Base-by-base conservation (phyloP, 1,139 yeast genomes). In the Saccharomycopsis hybrid region DNA sequence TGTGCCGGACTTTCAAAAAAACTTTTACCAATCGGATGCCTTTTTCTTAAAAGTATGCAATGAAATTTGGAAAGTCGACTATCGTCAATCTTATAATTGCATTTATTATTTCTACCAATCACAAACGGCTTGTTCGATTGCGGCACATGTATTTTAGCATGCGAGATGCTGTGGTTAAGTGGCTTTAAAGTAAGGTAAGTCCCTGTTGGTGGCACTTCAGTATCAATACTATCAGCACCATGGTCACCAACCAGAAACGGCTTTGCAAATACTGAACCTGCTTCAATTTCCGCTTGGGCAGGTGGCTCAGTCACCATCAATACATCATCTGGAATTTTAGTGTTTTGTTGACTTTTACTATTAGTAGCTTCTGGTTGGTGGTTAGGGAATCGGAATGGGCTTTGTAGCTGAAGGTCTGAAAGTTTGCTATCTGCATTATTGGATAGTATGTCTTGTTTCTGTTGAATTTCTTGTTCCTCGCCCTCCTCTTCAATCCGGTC, bases 51-150 rank as follows among this genome's bases (percentile, higher is more conserved):
- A 13, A 92, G 68, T 39, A 82, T 70, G 62, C 97, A 89, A 63
- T 92, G 97, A 2, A 83, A 73, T 56, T 88, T 85, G 2, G 97
- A 89, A 59, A 90, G 75, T 47, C 96, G 69, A 57, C 77, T 84
- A 59, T 89, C 96, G 40, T 75, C 70, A 13, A 88, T 76, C 44
- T 68, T 70, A 27, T 74, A 71, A 58, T 82, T 80, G 54, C 85
- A 79, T 1, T 77, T 72, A 46, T 77, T 81, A 9, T 76, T 73
- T 44, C 94, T 65, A 0, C 94, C 94, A 49, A 85, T 73, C 43
- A 80, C 70, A 60, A 77, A 82, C 3, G 83, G 80, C 46, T 76
- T 78, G 11, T 72, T 71, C 13, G 85, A 85, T 58, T 82, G 88
- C 42, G 77, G 74, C 11, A 89, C 70, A 51, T 71, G 70, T 5